Conservation (phyloP, 192 early-diverging fungal genomes). For the Jimgerdemannia flammicorona region DNA sequence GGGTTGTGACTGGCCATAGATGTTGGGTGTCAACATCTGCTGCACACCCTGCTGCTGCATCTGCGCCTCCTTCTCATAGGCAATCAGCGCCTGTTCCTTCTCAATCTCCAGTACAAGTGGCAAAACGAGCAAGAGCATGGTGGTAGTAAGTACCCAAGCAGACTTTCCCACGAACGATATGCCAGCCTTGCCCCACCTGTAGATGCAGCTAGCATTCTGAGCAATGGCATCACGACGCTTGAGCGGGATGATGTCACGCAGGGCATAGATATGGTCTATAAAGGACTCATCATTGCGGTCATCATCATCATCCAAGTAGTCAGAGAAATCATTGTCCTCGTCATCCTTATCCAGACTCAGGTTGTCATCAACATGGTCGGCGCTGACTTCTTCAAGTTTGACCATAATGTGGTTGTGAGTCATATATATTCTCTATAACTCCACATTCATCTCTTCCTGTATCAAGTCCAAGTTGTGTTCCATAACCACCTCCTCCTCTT, state of each 20-base stretch:
- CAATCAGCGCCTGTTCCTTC: constrained; percentile 80
- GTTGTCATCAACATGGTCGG: constrained; percentile 41
- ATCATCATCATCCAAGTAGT: constrained; percentile 62
- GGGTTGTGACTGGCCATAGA: too few relatives aligned
- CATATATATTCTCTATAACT: too few relatives aligned
- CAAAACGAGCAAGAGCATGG: constrained; percentile 75
- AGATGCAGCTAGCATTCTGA: constrained; percentile 45
- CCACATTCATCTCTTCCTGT: too few relatives aligned
- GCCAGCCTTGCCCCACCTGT: constrained; percentile 53
- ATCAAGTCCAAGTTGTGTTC: too few relatives aligned
- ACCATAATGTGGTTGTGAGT: too few relatives aligned
- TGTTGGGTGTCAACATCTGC: too few relatives aligned
- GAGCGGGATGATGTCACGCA: constrained; percentile 85
- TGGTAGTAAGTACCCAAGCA: constrained; percentile 90
- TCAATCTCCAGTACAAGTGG: constrained; percentile 87
- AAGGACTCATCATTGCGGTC: constrained; percentile 78
- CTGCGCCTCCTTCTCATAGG: constrained; percentile 70
- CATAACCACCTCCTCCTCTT: too few relatives aligned
- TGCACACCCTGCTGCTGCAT: constrained; percentile 42
- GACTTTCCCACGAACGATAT: constrained; percentile 72
- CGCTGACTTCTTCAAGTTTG: constrained; percentile 48
- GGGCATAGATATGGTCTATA: constrained; percentile 74
- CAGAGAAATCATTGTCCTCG: constrained; percentile 36
- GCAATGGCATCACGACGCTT: constrained; percentile 66
- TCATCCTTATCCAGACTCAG: constrained; percentile 20